Base-by-base conservation (phyloP, 2,329 filamentous ascomycete species). In the Scedosporium aurantiacum region DNA sequence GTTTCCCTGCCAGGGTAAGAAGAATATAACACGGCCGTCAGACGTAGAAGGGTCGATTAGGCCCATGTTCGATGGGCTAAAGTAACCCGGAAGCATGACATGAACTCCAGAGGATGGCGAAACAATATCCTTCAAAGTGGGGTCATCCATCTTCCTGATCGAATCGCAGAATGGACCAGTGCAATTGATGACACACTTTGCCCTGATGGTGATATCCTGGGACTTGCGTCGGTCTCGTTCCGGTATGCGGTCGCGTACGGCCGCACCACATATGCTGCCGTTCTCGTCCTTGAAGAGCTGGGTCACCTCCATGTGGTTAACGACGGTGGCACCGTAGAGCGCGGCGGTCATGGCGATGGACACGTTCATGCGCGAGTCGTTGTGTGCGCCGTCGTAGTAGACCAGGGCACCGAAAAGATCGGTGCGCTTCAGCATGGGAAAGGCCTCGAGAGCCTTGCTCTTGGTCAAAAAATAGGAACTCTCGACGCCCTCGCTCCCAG, bases 331-430 rank as follows among this genome's bases (percentile, higher is more conserved):
- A 37, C 90, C 90, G 70, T 94, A 95, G 52, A 95, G 77, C n/a
- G 90, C 89, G 61, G 90, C 90, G 18, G 91, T 95, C 84, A 93
- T 90, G 21, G 89, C 90, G 62, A 95, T 79, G 7, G 89, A 92
- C 28, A 94, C 88, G 70, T 95, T 95, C 90, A 96, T 95, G 58
- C 91, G 84, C 21, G 90, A 94, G 73, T 96, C 91, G 70, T 96
- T 96, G 75, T 96, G 91, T 32, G 89, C 90, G 67, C 91, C 91
- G 75, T 96, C 90, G 71, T 95, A 95, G 78, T 96, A 96, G 25
- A 95, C 90, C 68, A 95, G 76, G 62, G 90, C 90, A 63, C 91
- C 91, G 54, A 91, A 82, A 14, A 95, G 78, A 65, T 88, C 85
- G 50, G 89, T 86, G 70, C 85, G 87, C 76, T 90, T 92, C 66